phyloP scores from a whole-genome alignment of 78 protist genomes.

The Dictyostelium purpureum region DNA sequence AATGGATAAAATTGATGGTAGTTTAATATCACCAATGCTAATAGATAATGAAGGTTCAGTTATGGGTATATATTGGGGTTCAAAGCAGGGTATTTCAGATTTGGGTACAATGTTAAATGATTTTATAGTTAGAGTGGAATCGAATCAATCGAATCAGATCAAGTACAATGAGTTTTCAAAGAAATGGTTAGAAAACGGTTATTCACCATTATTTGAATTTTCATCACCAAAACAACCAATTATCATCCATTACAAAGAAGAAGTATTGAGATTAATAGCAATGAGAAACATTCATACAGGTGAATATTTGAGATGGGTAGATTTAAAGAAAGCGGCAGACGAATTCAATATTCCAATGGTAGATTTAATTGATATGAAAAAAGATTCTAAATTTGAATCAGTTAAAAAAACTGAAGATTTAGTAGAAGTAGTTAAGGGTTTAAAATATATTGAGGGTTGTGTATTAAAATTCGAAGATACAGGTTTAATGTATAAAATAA shows the following conservation, averaged over 20 bases:
- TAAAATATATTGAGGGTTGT: conserved; percentile 41
- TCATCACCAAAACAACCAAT: conserved; percentile 24
- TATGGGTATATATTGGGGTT: too few relatives aligned
- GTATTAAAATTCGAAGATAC: conserved; percentile 18
- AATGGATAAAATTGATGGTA: conserved; percentile 58
- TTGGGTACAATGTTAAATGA: not conserved
- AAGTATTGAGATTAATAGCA: not conserved
- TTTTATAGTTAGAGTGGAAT: not conserved
- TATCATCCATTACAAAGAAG: conserved; percentile 9
- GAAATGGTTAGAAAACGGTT: conserved; percentile 32
- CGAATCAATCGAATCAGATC: not conserved
- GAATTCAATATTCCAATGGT: conserved; percentile 12
- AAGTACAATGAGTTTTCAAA: conserved; percentile 36
- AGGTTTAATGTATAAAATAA: conserved; percentile 54
- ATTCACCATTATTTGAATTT: conserved; percentile 57
- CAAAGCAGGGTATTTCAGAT: conserved; percentile 52
- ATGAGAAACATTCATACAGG: conserved; percentile 46
- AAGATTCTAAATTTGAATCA: not conserved
- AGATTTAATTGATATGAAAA: not conserved
- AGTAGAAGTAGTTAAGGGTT: not conserved
- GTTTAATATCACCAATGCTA: conserved; percentile 51
- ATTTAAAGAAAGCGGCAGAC: not conserved
- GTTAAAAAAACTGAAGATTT: not conserved
- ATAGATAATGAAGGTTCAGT: not conserved
- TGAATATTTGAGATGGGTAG: not conserved